Base-by-base conservation (phyloP, 768 basidiomycete species). In the Tulasnella sp. region DNA sequence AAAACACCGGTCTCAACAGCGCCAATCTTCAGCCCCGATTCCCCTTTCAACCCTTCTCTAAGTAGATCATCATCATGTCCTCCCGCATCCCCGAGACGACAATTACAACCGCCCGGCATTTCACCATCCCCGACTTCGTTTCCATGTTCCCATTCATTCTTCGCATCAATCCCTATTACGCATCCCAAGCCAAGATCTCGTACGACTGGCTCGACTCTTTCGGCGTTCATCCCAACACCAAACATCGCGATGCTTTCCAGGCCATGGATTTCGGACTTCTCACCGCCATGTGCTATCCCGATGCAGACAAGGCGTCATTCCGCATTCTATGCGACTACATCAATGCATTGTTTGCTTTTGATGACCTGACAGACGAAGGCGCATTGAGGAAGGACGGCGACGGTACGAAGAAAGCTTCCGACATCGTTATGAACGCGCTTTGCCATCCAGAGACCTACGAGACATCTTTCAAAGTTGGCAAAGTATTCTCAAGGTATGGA, bases 331-430 rank as follows among this genome's bases (percentile, higher is more conserved):
- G 72, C 63, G 74, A 74, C 40, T 74, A 37, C 36, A 65, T 74
- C 64, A 72, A 74, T 32, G 64, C 42, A 29, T 41, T 74, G n/a
- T 74, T 74, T 42, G 71, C 71, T 12, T 70, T 67, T 11, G 74
- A 74, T 36, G 74, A 74, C 62, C 34, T 74, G n/a, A 68, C 71
- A 1, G 74, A 74, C 52, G 72, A 73, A 26, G 72, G 72, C 7
- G 69, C 35, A 17, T 62, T 73, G 68, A 67, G 65, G 35, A 70
- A 74, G 59, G 71, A 72, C 40, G 72, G 71, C 12, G 63, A 72
- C 2, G 74, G 62, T 0, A 47, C 67, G 4, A n/a, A 34, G 71
- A 52, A 64, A 39, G 71, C 71, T 34, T 44, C 39, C 35, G 52
- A 72, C 11, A 72, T 72, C 44, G 62, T 72, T 26, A 67, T 68